Conservation (phyloP, 2,329 filamentous ascomycete genomes). For the Salinomyces thailandicus region DNA sequence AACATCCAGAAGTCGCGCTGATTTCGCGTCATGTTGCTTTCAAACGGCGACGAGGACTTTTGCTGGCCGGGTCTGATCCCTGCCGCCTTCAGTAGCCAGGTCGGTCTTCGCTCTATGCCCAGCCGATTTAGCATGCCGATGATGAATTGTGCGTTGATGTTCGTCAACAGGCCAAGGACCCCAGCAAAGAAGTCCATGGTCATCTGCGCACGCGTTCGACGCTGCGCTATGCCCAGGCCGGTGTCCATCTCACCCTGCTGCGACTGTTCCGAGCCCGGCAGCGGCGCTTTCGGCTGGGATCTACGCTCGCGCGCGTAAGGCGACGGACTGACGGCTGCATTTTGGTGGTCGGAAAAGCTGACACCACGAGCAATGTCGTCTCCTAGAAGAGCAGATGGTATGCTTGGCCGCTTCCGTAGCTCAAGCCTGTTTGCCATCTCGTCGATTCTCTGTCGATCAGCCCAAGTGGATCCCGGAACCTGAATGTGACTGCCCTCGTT, state of each 20-base stretch:
- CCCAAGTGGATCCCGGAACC: constrained; percentile 70
- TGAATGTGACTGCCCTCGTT: constrained; percentile 75
- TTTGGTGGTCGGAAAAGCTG: constrained; percentile 25
- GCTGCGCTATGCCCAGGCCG: constrained; percentile 69
- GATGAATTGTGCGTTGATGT: constrained; percentile 46
- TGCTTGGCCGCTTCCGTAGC: constrained; percentile 24
- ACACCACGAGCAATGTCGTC: constrained; percentile 30
- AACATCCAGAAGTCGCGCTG: constrained; percentile 42
- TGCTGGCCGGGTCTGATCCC: constrained; percentile 29
- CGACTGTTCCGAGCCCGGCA: constrained; percentile 15
- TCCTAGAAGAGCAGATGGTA: constrained; percentile 35
- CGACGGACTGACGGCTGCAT: constrained; percentile 26
- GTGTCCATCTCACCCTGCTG: constrained; percentile 32
- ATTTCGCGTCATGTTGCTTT: constrained; percentile 7
- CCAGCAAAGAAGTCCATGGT: constrained; percentile 65
- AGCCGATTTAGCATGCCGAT: constrained; percentile 47
- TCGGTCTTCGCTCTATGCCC: constrained; percentile 52
- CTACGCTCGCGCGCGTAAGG: constrained; percentile 62
- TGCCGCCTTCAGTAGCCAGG: constrained; percentile 50
- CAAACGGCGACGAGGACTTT: constrained; percentile 9
- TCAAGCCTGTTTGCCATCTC: constrained; percentile 54
- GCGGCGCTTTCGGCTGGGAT: constrained; percentile 15
- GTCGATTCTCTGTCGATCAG: constrained; percentile 74
- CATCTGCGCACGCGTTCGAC: constrained; percentile 68
- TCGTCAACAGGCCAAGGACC: constrained; percentile 56